A percentile compares a stretch with the other conserved stretches of the same genome.
Conservation (phyloP, 106 monocot species). For the Platanthera guangdongensis region DNA sequence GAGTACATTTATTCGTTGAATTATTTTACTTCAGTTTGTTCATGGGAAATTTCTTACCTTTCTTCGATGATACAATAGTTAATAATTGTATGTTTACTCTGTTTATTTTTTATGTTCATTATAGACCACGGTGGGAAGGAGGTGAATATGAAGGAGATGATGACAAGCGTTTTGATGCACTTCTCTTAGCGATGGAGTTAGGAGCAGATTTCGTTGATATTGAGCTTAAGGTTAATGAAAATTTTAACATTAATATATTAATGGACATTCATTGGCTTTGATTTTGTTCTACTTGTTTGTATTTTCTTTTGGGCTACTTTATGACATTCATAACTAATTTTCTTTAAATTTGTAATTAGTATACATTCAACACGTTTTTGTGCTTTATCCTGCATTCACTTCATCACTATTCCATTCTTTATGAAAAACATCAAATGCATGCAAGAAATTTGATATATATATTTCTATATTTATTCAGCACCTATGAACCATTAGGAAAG, state of each 20-base stretch:
- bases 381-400: not conserved
- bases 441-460: not conserved
- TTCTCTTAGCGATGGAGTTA: conserved; percentile 73
- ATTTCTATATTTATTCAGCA: not conserved
- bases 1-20: not conserved
- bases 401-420: not conserved
- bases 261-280: not conserved
- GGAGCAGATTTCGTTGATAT: conserved; percentile 92
- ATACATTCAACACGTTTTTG: not conserved
- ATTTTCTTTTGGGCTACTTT: not conserved
- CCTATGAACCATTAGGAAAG: not conserved
- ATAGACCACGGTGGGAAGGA: conserved; percentile 91
- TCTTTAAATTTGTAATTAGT: not conserved
- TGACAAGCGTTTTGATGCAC: conserved; percentile 38
- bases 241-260: not conserved
- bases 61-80: not conserved
- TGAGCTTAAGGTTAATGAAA: conserved; percentile 65
- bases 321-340: not conserved
- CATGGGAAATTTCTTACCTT: not conserved
- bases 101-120: conserved; percentile 13
- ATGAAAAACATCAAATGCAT: not conserved
- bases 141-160: conserved; percentile 93
- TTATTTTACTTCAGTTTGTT: not conserved
- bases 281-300: not conserved
- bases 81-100: not conserved